A percentile compares a stretch with the other conserved stretches of the same genome.
These are phyloP conservation scores for Canavalia gladiata DNA, from an alignment of 306 rosid genomes.

Conservation along the genomic window DNA sequence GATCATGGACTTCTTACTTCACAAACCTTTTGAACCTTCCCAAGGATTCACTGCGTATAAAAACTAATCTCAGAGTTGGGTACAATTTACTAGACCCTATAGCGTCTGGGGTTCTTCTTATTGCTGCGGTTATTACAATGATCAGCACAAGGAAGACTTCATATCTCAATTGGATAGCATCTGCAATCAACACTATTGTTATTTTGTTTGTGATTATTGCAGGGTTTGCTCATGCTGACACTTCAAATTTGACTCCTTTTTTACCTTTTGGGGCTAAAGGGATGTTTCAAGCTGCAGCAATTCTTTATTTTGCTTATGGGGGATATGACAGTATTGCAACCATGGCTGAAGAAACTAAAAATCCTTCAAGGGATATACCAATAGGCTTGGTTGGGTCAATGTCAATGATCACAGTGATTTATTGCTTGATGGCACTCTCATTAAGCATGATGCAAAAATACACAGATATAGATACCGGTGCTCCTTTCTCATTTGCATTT, in stretches of 20 bases:
- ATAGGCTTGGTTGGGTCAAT: conserved; percentile 76
- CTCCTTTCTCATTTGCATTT: conserved; percentile 77
- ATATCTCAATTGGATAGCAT: conserved; percentile 72
- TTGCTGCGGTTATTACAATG: conserved; percentile 59
- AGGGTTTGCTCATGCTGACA: conserved; percentile 59
- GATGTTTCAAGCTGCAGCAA: conserved; percentile 74
- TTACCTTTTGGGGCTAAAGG: conserved; percentile 71
- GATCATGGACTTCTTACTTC: conserved; percentile 88
- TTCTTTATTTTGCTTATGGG: conserved; percentile 81
- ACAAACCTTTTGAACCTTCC: conserved; percentile 66
- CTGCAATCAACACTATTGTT: conserved; percentile 62
- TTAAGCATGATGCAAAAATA: conserved; percentile 84
- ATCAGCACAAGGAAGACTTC: conserved; percentile 80
- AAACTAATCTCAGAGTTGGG: conserved; percentile 57
- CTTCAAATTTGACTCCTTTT: conserved; percentile 69
- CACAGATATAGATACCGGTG: conserved; percentile 63
- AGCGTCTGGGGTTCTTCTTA: conserved; percentile 64
- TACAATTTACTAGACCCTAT: conserved; percentile 77
- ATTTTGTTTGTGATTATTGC: conserved; percentile 67
- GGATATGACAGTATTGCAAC: conserved; percentile 76
- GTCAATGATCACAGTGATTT: conserved; percentile 71
- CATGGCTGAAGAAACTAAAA: conserved; percentile 83
- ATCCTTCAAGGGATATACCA: conserved; percentile 78
- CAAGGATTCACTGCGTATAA: conserved; percentile 59
- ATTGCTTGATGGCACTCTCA: conserved; percentile 78